Evolutionary conservation across 2,329 filamentous ascomycete genomes (phyloP), one percentile per base, ranked within the genome.

Genomic region (Arthrobotrys sphaeroides): DNA sequence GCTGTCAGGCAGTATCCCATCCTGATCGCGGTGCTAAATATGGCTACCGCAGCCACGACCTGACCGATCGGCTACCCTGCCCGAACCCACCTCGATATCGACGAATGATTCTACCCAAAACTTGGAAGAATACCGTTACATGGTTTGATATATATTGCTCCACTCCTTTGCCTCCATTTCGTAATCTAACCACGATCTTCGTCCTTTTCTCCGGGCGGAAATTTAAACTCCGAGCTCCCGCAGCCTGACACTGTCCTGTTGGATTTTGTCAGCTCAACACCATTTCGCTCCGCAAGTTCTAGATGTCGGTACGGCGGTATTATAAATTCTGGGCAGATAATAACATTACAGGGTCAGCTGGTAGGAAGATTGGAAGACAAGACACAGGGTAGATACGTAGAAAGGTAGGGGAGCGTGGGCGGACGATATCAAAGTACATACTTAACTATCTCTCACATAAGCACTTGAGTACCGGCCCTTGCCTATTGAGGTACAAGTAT

Each of bases 141-240:
- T 53, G 49, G 49, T 53, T 53, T 53, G 49, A 36, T 53, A 36
- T 53, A 53, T 33, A 53, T 51, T 51, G 45, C 45, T 51, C 45
- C 45, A 51, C 45, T 31, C 13, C 45, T 31, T 51, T 10, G 45
- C 45, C 31, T 22, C 12, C 2, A 51, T 51, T 51, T 51, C 45
- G 45, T 51, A 51, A 51, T 51, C 45, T 51, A 6, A 22, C 45
- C 24, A 51, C 31, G 45, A 51, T 51, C 47, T 33, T 20, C 47
- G 18, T n/a, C 47, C 47, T 49, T 49, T 49, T 49, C 22, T 49
- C 45, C 45, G 45, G n/a, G 31, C 45, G 45, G 45, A 16, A 51
- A n/a, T n/a, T n/a, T n/a, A n/a, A n/a, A 16, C 24, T 24, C 45
- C 22, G 24, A 16, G n/a, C 31, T 51, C 45, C 31, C 45, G 45